Percentiles rank a stretch among this genome's conserved stretches.
phyloP scores from a whole-genome alignment of 768 basidiomycete genomes.

The Termitomyces sp. region DNA sequence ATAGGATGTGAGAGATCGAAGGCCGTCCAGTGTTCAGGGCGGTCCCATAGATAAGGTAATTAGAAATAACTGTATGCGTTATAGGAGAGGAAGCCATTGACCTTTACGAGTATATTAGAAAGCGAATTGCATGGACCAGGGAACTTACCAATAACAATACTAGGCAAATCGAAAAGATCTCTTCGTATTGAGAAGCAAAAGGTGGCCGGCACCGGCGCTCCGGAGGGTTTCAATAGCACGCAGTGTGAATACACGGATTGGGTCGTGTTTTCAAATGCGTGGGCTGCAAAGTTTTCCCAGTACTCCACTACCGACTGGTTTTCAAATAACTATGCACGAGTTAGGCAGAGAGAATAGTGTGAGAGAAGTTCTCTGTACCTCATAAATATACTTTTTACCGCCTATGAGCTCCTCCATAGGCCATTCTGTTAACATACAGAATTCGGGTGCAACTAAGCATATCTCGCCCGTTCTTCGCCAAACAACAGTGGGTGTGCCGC shows the following conservation, averaged over 20 bases:
- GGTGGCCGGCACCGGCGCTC: slow-evolving; percentile 83
- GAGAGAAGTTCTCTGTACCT: slow-evolving; percentile 32
- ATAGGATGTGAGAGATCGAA: neutral
- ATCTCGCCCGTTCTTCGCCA: slow-evolving; percentile 99
- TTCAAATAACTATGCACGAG: slow-evolving; percentile 71
- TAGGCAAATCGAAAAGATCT: slow-evolving; percentile 88
- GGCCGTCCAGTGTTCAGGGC: neutral
- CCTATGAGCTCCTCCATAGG: slow-evolving; percentile 74
- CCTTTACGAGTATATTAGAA: slow-evolving; percentile 37
- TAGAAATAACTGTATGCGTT: slow-evolving; percentile 18
- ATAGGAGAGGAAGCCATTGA: slow-evolving; percentile 85
- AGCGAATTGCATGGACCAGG: neutral
- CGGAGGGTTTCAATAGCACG: slow-evolving; percentile 80
- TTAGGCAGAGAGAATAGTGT: neutral
- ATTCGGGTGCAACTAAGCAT: slow-evolving; percentile 94
- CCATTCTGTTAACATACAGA: slow-evolving; percentile 93
- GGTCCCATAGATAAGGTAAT: slow-evolving; percentile 13
- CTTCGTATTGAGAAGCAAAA: slow-evolving; percentile 96
- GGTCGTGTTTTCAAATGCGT: slow-evolving; percentile 97
- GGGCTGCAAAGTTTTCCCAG: slow-evolving; percentile 94
- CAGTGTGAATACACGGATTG: slow-evolving; percentile 94
- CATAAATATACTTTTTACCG: slow-evolving; percentile 61
- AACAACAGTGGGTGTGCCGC: slow-evolving; percentile 94
- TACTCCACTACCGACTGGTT: slow-evolving; percentile 94
- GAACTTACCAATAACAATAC: slow-evolving; percentile 76